These are phyloP conservation scores for Backusella luteola DNA, from an alignment of 192 early-diverging fungal species.

Conservation along the genomic window DNA sequence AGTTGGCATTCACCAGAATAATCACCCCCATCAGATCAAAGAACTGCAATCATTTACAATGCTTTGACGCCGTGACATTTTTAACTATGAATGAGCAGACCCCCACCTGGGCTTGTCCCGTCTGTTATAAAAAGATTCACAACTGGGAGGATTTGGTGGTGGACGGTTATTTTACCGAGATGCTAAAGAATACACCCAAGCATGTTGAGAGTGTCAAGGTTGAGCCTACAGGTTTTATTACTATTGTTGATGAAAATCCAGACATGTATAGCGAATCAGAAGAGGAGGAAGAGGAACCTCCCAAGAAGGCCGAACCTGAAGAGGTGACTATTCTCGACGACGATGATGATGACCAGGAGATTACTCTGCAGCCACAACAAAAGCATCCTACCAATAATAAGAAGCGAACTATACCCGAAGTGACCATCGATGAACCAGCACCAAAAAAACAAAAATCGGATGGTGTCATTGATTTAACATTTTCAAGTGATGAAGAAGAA, in stretches of 20 bases:
- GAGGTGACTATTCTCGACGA: background rate
- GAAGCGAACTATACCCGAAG: background rate
- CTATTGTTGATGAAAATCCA: slow-evolving; percentile 4
- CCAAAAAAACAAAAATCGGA: background rate
- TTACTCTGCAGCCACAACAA: background rate
- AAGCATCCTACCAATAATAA: background rate
- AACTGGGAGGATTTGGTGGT: slow-evolving; percentile 63
- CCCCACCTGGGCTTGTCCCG: slow-evolving; percentile 72
- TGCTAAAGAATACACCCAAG: slow-evolving; percentile 34
- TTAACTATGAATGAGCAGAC: slow-evolving; percentile 69
- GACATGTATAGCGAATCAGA: background rate
- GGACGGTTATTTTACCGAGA: slow-evolving; percentile 57
- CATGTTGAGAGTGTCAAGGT: slow-evolving; percentile 43
- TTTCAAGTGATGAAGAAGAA: background rate
- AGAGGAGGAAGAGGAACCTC: background rate
- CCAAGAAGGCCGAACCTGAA: background rate
- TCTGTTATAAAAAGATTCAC: slow-evolving; percentile 54
- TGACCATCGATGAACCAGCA: background rate
- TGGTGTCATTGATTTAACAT: slow-evolving; percentile 2
- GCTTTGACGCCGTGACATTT: slow-evolving; percentile 76
- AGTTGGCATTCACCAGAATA: slow-evolving; percentile 67
- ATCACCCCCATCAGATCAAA: slow-evolving; percentile 56
- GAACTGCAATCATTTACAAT: slow-evolving; percentile 77
- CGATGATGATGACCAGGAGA: background rate
- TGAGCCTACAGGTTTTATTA: slow-evolving; percentile 35